phyloP scores from a whole-genome alignment of 1,284 basidiomycete species.

The Boletus semigastroideus region DNA sequence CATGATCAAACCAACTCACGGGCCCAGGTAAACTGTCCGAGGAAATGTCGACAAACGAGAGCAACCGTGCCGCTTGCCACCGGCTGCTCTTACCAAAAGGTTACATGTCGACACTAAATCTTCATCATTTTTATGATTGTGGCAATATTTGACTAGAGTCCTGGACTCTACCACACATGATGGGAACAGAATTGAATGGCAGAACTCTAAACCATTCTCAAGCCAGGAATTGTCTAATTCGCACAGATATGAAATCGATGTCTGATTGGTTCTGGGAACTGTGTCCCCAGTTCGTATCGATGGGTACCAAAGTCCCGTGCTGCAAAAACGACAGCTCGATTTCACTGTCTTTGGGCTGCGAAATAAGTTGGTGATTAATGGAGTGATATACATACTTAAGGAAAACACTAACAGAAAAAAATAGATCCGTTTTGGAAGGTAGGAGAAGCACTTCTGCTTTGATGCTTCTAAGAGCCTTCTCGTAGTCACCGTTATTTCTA shows the following conservation, averaged over 20 bases:
- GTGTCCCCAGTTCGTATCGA: constrained; percentile 23
- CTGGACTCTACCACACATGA: not conserved
- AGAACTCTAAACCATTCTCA: not conserved
- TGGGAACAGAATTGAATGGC: not conserved
- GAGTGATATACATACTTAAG: not conserved
- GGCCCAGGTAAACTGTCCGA: not conserved
- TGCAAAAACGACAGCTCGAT: constrained; percentile 46
- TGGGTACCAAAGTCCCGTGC: constrained; percentile 17
- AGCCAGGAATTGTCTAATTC: constrained; percentile 14
- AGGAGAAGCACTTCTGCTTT: constrained; percentile 55
- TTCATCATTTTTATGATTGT: not conserved
- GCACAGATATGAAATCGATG: constrained; percentile 7
- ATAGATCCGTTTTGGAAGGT: constrained; percentile 59
- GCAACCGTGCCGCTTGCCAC: not conserved
- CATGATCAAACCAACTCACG: too few relatives aligned
- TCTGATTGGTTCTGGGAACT: constrained; percentile 5
- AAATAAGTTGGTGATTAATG: not conserved
- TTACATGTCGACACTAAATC: not conserved
- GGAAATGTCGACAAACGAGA: not conserved
- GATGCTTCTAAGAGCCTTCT: constrained; percentile 41
- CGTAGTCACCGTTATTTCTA: constrained; percentile 44
- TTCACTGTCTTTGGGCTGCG: constrained; percentile 54
- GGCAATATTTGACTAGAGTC: not conserved
- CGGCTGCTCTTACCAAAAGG: not conserved
- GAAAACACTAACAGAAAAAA: constrained; percentile 45